These are phyloP conservation scores for Rosa chinensis DNA, from an alignment of 306 rosid genomes.

Conservation along the genomic window DNA sequence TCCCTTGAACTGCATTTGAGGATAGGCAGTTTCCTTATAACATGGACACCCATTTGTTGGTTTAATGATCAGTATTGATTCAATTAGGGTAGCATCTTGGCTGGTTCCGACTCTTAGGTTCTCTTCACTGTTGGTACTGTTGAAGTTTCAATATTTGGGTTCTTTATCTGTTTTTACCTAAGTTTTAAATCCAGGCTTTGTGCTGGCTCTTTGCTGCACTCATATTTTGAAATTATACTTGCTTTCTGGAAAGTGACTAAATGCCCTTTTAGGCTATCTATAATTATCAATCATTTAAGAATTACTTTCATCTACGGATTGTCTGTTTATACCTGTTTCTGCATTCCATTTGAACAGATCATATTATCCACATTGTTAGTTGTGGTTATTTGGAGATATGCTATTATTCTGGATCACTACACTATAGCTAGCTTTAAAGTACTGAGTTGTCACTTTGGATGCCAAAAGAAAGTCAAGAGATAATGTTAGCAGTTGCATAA, in stretches of 20 bases:
- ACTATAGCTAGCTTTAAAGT: not conserved
- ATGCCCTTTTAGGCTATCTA: not conserved
- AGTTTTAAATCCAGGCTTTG: not conserved
- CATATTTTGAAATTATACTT: not conserved
- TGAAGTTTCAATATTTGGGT: not conserved
- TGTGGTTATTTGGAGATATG: not conserved
- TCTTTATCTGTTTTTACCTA: not conserved
- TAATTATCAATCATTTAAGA: not conserved
- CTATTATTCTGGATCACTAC: not conserved
- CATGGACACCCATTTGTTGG: not conserved
- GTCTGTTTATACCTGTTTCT: not conserved
- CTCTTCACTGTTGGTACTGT: not conserved
- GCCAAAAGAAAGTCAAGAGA: not conserved
- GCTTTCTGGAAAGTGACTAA: not conserved
- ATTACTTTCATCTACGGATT: not conserved
- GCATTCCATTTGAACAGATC: not conserved
- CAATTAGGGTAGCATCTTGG: not conserved
- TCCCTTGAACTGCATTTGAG: not conserved
- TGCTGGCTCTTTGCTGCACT: not conserved
- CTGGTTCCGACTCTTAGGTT: not conserved
- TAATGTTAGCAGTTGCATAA: slow-evolving; percentile 3
- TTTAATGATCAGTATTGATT: not conserved
- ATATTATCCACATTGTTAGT: not conserved
- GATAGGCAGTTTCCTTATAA: not conserved
- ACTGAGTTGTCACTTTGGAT: not conserved